These are phyloP conservation scores for Naegleria lovaniensis DNA, from an alignment of 208 protist species.

Conservation along the genomic window DNA sequence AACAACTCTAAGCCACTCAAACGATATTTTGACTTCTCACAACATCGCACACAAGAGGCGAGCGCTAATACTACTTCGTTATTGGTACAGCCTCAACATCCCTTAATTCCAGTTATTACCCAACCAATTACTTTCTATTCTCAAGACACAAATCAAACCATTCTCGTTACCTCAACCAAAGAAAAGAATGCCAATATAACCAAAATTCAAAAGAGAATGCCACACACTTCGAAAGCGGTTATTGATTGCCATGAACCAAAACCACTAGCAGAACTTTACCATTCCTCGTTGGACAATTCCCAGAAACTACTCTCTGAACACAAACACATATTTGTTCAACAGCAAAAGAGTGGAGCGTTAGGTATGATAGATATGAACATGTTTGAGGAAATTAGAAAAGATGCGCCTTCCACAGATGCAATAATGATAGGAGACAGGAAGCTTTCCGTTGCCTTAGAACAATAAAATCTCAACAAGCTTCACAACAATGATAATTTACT, in stretches of 20 bases:
- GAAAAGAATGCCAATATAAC: background rate
- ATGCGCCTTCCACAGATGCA: background rate
- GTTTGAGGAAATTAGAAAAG: background rate
- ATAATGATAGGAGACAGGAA: background rate
- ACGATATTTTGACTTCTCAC: background rate
- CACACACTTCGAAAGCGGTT: background rate
- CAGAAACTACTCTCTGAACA: background rate
- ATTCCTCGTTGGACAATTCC: background rate
- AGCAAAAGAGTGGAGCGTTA: background rate
- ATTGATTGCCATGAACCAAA: background rate
- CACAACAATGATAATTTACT: too few relatives aligned
- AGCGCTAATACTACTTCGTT: background rate
- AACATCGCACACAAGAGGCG: too few relatives aligned
- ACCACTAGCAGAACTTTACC: background rate
- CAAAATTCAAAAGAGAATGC: background rate
- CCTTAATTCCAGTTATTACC: background rate
- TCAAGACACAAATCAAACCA: background rate
- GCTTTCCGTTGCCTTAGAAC: too few relatives aligned
- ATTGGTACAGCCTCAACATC: background rate
- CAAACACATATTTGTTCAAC: background rate
- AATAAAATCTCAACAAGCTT: too few relatives aligned
- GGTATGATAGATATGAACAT: background rate
- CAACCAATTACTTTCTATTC: background rate
- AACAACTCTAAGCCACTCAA: background rate
- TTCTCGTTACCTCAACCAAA: background rate